Evolutionary conservation across 495 filamentous ascomycete species (phyloP), one percentile per base, ranked within the genome.

Genomic region (Penicillium cataractarum): DNA sequence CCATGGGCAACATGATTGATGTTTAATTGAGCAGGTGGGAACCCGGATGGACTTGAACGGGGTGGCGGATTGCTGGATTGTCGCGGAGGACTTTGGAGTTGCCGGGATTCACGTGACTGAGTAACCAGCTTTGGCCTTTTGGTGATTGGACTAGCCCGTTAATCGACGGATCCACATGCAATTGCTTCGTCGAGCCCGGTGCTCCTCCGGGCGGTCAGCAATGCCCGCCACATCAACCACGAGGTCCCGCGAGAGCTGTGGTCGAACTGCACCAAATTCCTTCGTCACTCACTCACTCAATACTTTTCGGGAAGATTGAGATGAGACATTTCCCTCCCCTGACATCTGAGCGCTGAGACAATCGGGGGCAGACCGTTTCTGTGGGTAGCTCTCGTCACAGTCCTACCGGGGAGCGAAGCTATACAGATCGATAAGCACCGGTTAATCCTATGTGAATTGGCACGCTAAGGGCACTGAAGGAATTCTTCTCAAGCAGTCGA

Each of bases 1-100:
- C 62, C 50, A 78, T 57, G 35, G 69, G 66, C 24, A 78, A 51
- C 78, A 80, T 78, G 31, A 35, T 63, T 37, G 27, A 56, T 27
- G 49, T 61, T 40, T 39, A 39, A 39, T 39, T 26, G n/a, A 53
- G 50, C 39, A 53, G 57, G 51, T 49, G 46, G 40, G 27, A 59
- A 48, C 61, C 56, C 48, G 54, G 49, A 24, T 17, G 27, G 21
- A 56, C 39, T 54, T 54, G 51, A 57, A 46, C 62, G 65, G 63
- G 58, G 70, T 68, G 70, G 67, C 70, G 70, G 63, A 58, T 57
- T 63, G 50, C 31, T 56, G 48, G 32, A 50, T 26, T 42, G 62
- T 48, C 50, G 62, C 56, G 70, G 68, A 69, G 65, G 64, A 69
- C 59, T 63, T 66, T 64, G 26, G 49, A 17, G 27, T 29, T 66